A percentile compares a stretch with the other conserved stretches of the same genome.
These are phyloP conservation scores for Selaginella tamariscina DNA, from an alignment of 75 land plant genomes.

Conservation along the genomic window DNA sequence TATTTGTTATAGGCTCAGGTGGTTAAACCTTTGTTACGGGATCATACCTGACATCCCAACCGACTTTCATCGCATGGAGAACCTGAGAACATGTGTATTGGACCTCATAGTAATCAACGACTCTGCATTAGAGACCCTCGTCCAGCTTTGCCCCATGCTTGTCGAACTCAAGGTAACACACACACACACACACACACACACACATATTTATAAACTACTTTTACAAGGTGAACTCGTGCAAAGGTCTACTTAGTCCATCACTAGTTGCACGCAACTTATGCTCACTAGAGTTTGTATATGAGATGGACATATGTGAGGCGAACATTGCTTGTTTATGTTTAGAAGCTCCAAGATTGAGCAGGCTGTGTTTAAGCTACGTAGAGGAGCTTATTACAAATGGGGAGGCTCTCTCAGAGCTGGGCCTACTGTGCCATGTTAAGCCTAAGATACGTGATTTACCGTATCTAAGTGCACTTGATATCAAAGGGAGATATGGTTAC, in stretches of 20 bases:
- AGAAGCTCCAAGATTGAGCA: slow-evolving; percentile 23
- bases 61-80: slow-evolving; percentile 15
- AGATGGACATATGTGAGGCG: slow-evolving; percentile 19
- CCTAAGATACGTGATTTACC: slow-evolving; percentile 21
- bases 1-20: slow-evolving; percentile 23
- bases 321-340: slow-evolving; percentile 12
- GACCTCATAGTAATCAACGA: slow-evolving; percentile 26
- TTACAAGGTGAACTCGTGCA: slow-evolving; percentile 31
- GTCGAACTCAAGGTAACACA: slow-evolving; percentile 20
- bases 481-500: slow-evolving; percentile 24
- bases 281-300: slow-evolving; percentile 19
- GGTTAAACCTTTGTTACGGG: slow-evolving; percentile 30
- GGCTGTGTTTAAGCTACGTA: slow-evolving; percentile 24
- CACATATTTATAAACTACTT: too few species aligned
- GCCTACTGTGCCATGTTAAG: slow-evolving; percentile 25
- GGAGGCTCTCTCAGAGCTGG: slow-evolving; percentile 15
- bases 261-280: slow-evolving; percentile 15
- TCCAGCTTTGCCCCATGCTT: slow-evolving; percentile 22
- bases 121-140: slow-evolving; percentile 16
- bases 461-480: slow-evolving; percentile 8
- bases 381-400: slow-evolving; percentile 26
- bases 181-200: too few species aligned
- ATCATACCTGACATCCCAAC: slow-evolving; percentile 23
- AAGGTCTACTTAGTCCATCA: slow-evolving; percentile 22
- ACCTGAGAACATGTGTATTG: slow-evolving; percentile 17